Percentiles rank a stretch among this genome's conserved stretches.
These are phyloP conservation scores for Puccinia novopanici DNA, from an alignment of 1,284 basidiomycete genomes.

Conservation along the genomic window DNA sequence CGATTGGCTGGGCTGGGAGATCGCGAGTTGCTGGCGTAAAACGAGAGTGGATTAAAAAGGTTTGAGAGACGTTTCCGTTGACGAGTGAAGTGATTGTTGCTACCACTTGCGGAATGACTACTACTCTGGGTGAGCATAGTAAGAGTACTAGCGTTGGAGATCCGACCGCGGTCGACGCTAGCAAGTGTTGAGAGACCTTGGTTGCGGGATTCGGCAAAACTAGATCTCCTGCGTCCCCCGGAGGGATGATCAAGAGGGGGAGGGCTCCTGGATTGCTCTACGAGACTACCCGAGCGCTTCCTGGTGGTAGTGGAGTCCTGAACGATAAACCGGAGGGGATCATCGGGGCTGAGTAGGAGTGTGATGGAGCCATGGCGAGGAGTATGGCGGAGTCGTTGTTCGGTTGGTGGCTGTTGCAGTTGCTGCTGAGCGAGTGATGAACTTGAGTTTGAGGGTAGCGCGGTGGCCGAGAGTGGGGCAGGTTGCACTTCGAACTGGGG, in stretches of 20 bases:
- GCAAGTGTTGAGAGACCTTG: background rate
- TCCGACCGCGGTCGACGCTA: background rate
- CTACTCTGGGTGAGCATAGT: background rate
- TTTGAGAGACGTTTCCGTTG: constrained; percentile 36
- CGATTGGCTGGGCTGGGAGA: constrained; percentile 9
- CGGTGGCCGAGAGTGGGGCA: background rate
- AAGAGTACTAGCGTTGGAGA: background rate
- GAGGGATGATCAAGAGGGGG: background rate
- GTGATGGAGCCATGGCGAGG: constrained; percentile 1
- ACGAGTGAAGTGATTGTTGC: constrained; percentile 20
- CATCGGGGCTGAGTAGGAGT: background rate
- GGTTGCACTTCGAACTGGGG: background rate
- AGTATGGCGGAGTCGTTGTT: background rate
- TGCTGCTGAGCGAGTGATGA: background rate
- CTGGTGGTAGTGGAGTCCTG: background rate
- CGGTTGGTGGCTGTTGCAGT: background rate
- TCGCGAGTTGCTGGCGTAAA: constrained; percentile 17
- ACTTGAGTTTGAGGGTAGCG: constrained; percentile 2
- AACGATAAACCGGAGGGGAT: background rate
- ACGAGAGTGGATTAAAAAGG: constrained; percentile 31
- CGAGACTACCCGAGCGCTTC: constrained; percentile 9
- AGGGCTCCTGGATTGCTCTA: constrained; percentile 3
- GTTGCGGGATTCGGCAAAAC: constrained; percentile 2
- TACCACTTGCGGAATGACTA: background rate
- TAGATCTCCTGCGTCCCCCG: background rate